Conservation (phyloP, 2,329 filamentous ascomycete genomes). For the Aspergillus jensenii region DNA sequence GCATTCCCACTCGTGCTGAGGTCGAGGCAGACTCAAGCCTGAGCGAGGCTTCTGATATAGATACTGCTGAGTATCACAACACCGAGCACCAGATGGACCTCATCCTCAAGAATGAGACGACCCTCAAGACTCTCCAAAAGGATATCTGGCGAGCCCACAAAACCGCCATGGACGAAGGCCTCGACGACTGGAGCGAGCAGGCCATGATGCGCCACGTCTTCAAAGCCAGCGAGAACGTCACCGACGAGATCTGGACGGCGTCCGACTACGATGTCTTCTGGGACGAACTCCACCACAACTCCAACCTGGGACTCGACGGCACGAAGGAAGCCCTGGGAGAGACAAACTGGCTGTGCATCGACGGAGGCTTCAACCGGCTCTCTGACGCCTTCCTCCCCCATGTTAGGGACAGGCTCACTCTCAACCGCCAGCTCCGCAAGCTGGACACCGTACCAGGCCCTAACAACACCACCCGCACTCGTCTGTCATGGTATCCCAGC, state of each 20-base stretch:
- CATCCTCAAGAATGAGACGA: slow-evolving; percentile 18
- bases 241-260: slow-evolving; percentile 33
- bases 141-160: slow-evolving; percentile 24
- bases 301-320: slow-evolving; percentile 1
- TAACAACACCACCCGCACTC: slow-evolving; percentile 15
- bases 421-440: slow-evolving; percentile 26
- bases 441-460: slow-evolving; percentile 9
- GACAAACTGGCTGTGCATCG: slow-evolving; percentile 30
- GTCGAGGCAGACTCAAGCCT: slow-evolving; percentile 15
- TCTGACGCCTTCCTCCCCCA: slow-evolving; percentile 38
- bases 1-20: slow-evolving; percentile 24
- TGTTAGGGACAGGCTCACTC: slow-evolving; percentile 23
- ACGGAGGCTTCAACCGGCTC: slow-evolving; percentile 37
- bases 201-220: slow-evolving; percentile 34
- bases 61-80: slow-evolving; percentile 10
- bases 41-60: slow-evolving; percentile 15
- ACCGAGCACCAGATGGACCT: slow-evolving; percentile 17
- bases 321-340: slow-evolving; percentile 25
- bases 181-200: slow-evolving; percentile 28
- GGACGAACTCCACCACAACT: slow-evolving; percentile 24
- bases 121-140: slow-evolving; percentile 20
- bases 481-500: slow-evolving; percentile 25
- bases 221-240: slow-evolving; percentile 37
- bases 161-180: slow-evolving; percentile 23
- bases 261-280: slow-evolving; percentile 34